Evolutionary conservation across 176 grass and related monocot genomes (phyloP).

Genomic region (Aegilops tauschii): DNA sequence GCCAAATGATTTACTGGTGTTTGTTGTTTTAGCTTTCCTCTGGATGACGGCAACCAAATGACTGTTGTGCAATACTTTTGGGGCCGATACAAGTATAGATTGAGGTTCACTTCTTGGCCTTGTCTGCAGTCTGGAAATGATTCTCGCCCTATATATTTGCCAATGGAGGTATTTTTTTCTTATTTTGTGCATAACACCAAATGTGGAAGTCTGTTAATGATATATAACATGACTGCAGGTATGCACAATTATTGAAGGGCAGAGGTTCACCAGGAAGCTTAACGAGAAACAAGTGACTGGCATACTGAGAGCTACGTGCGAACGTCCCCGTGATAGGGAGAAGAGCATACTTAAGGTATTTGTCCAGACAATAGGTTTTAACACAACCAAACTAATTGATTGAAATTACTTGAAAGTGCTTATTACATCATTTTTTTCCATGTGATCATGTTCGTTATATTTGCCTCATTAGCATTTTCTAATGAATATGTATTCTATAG

Average conservation of each 20-base stretch:
- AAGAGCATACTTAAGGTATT: conserved; percentile 45
- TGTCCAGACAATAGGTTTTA: not conserved
- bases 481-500: conserved; percentile 35
- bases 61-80: conserved; percentile 67
- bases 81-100: conserved; percentile 35
- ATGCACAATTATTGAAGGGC: conserved; percentile 72
- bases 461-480: not conserved
- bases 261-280: conserved; percentile 63
- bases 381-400: not conserved
- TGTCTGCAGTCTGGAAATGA: conserved; percentile 71
- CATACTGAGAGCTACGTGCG: conserved; percentile 52
- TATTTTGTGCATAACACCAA: not conserved
- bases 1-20: not conserved
- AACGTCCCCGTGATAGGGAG: conserved; percentile 51
- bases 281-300: conserved; percentile 50
- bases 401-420: not conserved
- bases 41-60: conserved; percentile 28
- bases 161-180: conserved; percentile 63
- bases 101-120: conserved; percentile 52
- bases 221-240: conserved; percentile 46
- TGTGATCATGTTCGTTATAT: not conserved
- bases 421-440: conserved; percentile 15
- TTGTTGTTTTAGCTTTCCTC: conserved; percentile 56
- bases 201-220: not conserved
- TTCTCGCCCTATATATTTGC: conserved; percentile 60